A percentile compares a stretch with the other conserved stretches of the same genome.
Conservation (phyloP, 139 green algal species). For the Trebouxia sp. region DNA sequence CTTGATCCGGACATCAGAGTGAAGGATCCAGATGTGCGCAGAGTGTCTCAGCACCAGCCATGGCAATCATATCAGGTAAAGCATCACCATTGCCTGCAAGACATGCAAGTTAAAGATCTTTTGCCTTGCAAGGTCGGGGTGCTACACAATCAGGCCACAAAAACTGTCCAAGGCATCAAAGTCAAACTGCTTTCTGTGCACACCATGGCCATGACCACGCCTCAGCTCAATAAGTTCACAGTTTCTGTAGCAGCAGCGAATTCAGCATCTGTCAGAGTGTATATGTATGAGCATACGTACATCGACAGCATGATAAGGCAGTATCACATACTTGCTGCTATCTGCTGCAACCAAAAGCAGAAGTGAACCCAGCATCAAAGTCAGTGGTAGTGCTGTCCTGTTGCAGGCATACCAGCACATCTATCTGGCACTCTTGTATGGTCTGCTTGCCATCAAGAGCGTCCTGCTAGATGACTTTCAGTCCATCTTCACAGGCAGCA, state of each 20-base stretch:
- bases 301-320: background rate
- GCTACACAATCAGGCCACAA: too few relatives aligned
- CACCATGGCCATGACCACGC: too few relatives aligned
- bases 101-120: too few relatives aligned
- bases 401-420: slow-evolving; percentile 63
- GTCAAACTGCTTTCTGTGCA: too few relatives aligned
- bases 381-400: background rate
- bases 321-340: background rate
- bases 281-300: too few relatives aligned
- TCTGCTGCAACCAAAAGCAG: too few relatives aligned
- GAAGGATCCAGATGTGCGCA: slow-evolving; percentile 57
- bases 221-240: too few relatives aligned
- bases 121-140: too few relatives aligned
- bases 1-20: slow-evolving; percentile 72
- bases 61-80: slow-evolving; percentile 43
- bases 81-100: too few relatives aligned
- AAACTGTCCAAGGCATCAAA: too few relatives aligned
- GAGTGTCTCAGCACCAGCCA: slow-evolving; percentile 56
- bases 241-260: too few relatives aligned
- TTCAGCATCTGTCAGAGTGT: background rate
- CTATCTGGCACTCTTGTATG: slow-evolving; percentile 67
- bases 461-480: slow-evolving; percentile 71
- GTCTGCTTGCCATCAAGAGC: slow-evolving; percentile 68
- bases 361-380: too few relatives aligned
- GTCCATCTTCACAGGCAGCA: slow-evolving; percentile 50